Evolutionary conservation across 306 rosid genomes (phyloP).

Genomic region (Pyrus bretschneideri): DNA sequence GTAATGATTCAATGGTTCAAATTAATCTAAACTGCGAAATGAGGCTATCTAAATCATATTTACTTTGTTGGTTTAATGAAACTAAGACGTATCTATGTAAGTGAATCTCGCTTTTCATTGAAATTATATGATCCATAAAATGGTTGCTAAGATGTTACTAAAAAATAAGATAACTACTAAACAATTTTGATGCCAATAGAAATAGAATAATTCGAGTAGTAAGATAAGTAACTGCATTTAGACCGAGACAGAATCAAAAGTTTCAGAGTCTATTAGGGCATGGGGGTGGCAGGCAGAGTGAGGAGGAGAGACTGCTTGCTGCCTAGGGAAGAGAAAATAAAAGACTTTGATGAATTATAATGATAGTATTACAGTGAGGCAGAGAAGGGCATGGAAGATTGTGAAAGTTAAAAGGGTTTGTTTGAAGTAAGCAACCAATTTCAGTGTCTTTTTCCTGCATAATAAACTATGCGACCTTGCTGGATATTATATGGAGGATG

Average conservation of each 20-base stretch:
- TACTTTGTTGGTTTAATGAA: background rate
- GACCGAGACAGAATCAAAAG: constrained; percentile 49
- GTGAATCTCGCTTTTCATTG: background rate
- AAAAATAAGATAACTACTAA: no score
- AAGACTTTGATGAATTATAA: constrained; percentile 30
- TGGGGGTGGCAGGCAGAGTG: constrained; percentile 22
- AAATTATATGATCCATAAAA: background rate
- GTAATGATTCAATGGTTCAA: background rate
- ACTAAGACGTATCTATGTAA: background rate
- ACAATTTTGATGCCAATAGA: background rate
- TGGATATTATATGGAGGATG: constrained; percentile 9
- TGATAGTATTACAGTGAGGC: background rate
- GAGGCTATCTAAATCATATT: background rate
- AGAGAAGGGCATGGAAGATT: constrained; percentile 48
- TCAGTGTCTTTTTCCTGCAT: constrained; percentile 30
- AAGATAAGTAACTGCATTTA: constrained; percentile 2
- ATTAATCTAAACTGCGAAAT: background rate
- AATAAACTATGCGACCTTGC: constrained; percentile 16
- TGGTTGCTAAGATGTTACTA: background rate
- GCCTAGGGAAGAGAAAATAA: constrained; percentile 42
- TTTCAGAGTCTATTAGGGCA: constrained; percentile 56
- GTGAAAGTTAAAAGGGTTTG: constrained; percentile 61
- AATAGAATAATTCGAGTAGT: background rate
- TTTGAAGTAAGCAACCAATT: constrained; percentile 42
- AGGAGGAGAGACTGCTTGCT: constrained; percentile 17